Evolutionary conservation across 768 basidiomycete species (phyloP).

Genomic region (Tylopilus plumbeoviolaceoides): DNA sequence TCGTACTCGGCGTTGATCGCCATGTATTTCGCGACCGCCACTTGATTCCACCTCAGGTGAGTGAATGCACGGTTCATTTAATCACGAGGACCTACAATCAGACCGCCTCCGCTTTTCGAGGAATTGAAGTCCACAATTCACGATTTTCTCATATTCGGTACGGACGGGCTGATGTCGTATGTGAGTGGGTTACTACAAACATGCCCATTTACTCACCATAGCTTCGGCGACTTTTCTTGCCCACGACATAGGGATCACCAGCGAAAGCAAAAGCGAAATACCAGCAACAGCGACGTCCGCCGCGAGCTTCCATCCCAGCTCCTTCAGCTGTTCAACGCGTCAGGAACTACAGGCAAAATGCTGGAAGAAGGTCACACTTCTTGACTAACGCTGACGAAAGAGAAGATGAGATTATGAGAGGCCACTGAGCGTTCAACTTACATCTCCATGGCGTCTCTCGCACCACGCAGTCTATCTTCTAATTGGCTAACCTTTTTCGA

Average conservation of each 20-base stretch:
- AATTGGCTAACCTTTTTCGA: conserved; percentile 4
- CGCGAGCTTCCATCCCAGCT: conserved; percentile 15
- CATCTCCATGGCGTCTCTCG: conserved; percentile 15
- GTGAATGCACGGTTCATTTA: too few species aligned
- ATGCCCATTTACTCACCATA: not conserved
- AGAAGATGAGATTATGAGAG: not conserved
- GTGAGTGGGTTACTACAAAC: too few species aligned
- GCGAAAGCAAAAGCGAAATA: conserved; percentile 13
- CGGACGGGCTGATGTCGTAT: conserved; percentile 1
- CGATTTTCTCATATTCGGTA: conserved; percentile 4
- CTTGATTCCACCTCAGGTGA: not conserved
- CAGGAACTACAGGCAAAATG: not conserved
- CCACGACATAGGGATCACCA: conserved; percentile 10
- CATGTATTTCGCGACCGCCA: conserved; percentile 7
- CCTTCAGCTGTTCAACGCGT: conserved; percentile 13
- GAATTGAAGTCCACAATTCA: conserved; percentile 3
- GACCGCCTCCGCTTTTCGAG: conserved; percentile 2
- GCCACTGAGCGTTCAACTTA: not conserved
- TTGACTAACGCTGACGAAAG: conserved; percentile 10
- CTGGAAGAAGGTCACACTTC: conserved; percentile 6
- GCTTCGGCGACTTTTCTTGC: conserved; percentile 1
- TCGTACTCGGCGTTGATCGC: conserved; percentile 7
- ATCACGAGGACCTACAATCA: conserved; percentile 7
- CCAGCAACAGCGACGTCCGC: conserved; percentile 13
- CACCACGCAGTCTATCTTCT: not conserved